These are phyloP conservation scores for Scleroderma bovista DNA, from an alignment of 768 basidiomycete genomes.

Conservation along the genomic window DNA sequence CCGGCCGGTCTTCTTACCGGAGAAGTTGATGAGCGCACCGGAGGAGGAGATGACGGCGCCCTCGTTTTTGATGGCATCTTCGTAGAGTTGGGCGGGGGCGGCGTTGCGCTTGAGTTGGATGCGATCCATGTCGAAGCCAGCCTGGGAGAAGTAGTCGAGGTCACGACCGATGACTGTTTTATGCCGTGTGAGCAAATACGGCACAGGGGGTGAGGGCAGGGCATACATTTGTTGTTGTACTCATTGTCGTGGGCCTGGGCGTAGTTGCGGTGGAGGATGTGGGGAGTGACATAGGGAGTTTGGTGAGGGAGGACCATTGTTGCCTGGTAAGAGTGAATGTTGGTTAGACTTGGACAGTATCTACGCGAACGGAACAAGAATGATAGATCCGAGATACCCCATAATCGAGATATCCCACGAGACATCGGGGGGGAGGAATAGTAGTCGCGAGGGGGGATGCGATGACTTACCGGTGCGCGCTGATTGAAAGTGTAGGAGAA, in stretches of 20 bases:
- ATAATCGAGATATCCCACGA: neutral
- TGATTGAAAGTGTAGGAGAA: neutral
- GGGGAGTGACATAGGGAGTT: constrained; percentile 83
- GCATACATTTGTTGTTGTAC: constrained; percentile 52
- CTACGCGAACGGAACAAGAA: neutral
- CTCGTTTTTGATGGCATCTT: constrained; percentile 97
- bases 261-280: constrained; percentile 85
- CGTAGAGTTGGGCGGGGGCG: constrained; percentile 84
- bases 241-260: constrained; percentile 70
- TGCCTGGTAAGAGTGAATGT: constrained; percentile 6
- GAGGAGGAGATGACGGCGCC: constrained; percentile 96
- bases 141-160: constrained; percentile 96
- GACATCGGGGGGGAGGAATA: neutral
- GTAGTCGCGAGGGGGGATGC: neutral
- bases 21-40: constrained; percentile 99
- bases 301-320: constrained; percentile 66
- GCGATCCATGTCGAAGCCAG: constrained; percentile 98
- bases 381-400: neutral
- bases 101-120: constrained; percentile 96
- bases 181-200: no score
- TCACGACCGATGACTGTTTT: constrained; percentile 81
- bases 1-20: constrained; percentile 98
- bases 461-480: neutral
- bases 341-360: neutral
- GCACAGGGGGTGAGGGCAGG: constrained; percentile 18